Evolutionary conservation across 1,284 basidiomycete genomes (phyloP), one percentile per base, ranked within the genome.

Genomic region (Volvariella surrecta): DNA sequence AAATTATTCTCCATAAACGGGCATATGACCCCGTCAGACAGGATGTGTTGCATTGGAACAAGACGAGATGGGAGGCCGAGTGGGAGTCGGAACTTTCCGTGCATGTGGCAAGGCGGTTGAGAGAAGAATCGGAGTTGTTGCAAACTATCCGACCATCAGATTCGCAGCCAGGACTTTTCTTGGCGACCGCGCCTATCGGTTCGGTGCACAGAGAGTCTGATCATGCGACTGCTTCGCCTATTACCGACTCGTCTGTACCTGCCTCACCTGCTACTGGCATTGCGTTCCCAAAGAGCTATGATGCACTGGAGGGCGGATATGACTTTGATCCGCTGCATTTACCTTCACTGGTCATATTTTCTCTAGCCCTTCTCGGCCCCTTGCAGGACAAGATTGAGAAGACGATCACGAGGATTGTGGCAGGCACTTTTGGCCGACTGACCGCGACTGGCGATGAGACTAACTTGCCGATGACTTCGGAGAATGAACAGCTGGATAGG

Each of bases 61-160:
- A 38, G 50, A 54, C 43, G 45, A 53, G 20, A 52, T 45, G 43
- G 46, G 79, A 77, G 59, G 65, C 64, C 11, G 66, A 61, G 42
- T 81, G 79, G 79, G 78, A 82, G 52, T 66, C 71, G 2, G 73
- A 81, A 49, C 60, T 83, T 13, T 81, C 79, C 9, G 63, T 67
- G 32, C 76, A 82, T 45, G 76, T 80, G 28, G 72, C 76, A 3
- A 58, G 61, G 34, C 61, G 71, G 11, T 45, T 67, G 45, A 61
- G 15, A 15, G 13, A 19, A n/a, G 34, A 35, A 7, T 35, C 34
- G 6, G 18, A 35, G 8, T 19, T 35, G 13, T 35, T n/a, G n/a
- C 4, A 9, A 11, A 34, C 24, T 3, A 16, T 16, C 4, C 19
- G 13, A 8, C 32, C 3, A 15, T 15, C n/a, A n/a, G 34, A 6